Base-by-base conservation (phyloP, 805 yeast species). In the Metschnikowia peoriensis region DNA sequence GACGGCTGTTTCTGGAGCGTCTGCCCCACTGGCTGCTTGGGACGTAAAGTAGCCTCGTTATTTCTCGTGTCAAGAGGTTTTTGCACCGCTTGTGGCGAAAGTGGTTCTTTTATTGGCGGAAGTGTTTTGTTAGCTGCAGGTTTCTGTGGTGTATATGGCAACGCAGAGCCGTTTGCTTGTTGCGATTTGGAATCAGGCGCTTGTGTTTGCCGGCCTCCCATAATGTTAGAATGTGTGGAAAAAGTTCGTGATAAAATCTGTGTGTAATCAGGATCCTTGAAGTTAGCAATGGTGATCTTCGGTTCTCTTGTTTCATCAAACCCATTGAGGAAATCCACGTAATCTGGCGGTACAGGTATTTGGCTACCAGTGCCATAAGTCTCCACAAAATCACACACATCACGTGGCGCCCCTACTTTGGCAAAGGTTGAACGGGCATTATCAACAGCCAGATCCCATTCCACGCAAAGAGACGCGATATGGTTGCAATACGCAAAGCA, bases 401-500 rank as follows among this genome's bases (percentile, higher is more conserved):
- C 96, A 16, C 70, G 71, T 2, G 71, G 71, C 7, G 88, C 81
- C 16, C 83, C 85, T 59, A 91, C 85, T 47, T 80, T 77, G 53
- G 91, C 96, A 49, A 89, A 75, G 2, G 81, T 67, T 7, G 82
- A 65, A 51, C 97, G 78, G 12, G 91, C 79, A 48, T 75, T 75
- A 63, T 90, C 97, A 51, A 87, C 88, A 9, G 87, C 78, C 55
- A 82, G 85, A 63, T 90, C 97, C 61, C 86, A 88, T 42, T 83
- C 81, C 34, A 89, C 92, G 64, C 96, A 90, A 2, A 84, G 76
- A 0, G 89, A 77, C 7, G 96, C 88, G 8, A 88, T 75, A 39
- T 84, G 76, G 67, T 89, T 89, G 44, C 93, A 83, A 62, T 77
- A 89, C 41, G 84, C 87, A 88, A 96, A 90, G 53, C 90, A 67